Percentiles rank a stretch among this genome's conserved stretches.
These are phyloP conservation scores for Cucurbita ficifolia DNA, from an alignment of 306 rosid genomes.

Conservation along the genomic window DNA sequence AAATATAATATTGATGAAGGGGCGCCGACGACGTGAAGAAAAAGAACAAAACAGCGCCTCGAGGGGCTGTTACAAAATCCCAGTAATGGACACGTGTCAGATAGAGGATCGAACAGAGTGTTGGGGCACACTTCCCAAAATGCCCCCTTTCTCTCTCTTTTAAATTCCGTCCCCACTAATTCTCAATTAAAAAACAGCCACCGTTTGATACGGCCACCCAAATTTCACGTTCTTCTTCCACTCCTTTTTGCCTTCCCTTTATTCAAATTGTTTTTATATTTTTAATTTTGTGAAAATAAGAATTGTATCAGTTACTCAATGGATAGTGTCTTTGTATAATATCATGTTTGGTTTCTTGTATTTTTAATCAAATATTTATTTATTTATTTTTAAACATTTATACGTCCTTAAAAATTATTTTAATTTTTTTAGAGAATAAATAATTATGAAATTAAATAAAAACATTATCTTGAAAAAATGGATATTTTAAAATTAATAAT, in stretches of 20 bases:
- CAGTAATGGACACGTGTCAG: not conserved
- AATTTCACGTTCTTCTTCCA: not conserved
- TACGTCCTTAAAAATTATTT: no score
- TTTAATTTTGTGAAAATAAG: no score
- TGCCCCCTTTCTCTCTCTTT: not conserved
- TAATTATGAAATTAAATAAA: no score
- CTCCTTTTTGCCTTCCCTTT: not conserved
- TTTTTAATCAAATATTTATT: no score
- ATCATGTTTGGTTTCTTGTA: no score
- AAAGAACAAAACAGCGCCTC: not conserved
- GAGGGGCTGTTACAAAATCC: not conserved
- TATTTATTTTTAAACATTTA: no score
- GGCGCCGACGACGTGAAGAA: not conserved
- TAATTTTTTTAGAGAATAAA: no score
- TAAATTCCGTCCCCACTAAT: not conserved
- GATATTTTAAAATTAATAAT: no score
- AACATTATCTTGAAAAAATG: no score
- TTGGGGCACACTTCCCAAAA: not conserved
- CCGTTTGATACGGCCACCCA: not conserved
- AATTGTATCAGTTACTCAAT: no score
- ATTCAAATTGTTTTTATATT: not conserved
- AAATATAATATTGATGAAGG: not conserved
- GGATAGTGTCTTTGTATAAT: no score
- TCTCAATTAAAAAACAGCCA: not conserved
- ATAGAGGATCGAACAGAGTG: not conserved